A percentile compares a stretch with the other conserved stretches of the same genome.
Conservation (phyloP, 371 early-diverging fungal genomes). For the Neoconidiobolus thromboides region DNA sequence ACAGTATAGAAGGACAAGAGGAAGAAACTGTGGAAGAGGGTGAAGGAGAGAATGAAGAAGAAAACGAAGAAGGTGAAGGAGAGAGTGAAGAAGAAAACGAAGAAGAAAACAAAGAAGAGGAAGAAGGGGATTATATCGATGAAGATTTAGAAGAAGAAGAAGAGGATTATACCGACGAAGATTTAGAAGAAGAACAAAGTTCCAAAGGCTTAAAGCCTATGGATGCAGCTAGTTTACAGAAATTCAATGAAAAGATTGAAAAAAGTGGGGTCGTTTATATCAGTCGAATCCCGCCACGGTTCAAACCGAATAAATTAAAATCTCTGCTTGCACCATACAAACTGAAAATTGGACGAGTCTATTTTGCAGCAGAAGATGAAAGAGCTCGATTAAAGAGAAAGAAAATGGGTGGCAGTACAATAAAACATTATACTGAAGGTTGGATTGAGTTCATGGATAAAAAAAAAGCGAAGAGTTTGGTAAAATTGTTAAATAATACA, state of each 20-base stretch:
- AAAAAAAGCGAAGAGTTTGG: conserved; percentile 59
- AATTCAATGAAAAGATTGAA: conserved; percentile 46
- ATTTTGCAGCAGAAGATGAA: conserved; percentile 61
- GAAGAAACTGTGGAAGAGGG: background rate
- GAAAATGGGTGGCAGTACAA: conserved; percentile 51
- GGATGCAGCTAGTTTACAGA: conserved; percentile 39
- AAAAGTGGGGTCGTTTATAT: conserved; percentile 78
- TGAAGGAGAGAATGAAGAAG: conserved; percentile 13
- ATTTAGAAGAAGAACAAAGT: no score
- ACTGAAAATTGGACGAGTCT: conserved; percentile 70
- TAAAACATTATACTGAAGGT: conserved; percentile 76
- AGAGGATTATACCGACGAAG: background rate
- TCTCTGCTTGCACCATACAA: conserved; percentile 31
- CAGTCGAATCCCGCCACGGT: conserved; percentile 76
- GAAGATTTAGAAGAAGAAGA: conserved; percentile 11
- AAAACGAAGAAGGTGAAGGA: conserved; percentile 14
- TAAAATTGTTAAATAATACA: conserved; percentile 53
- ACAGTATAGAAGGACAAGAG: background rate
- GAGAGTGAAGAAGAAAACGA: conserved; percentile 10
- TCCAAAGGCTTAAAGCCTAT: conserved; percentile 26
- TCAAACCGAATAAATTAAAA: conserved; percentile 66
- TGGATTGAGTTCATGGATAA: conserved; percentile 95
- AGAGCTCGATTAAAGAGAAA: conserved; percentile 32
- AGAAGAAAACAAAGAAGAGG: conserved; percentile 1
- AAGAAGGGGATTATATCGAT: conserved; percentile 14